phyloP scores from a whole-genome alignment of 176 grass and related monocot species.

The Aegilops bicornis region DNA sequence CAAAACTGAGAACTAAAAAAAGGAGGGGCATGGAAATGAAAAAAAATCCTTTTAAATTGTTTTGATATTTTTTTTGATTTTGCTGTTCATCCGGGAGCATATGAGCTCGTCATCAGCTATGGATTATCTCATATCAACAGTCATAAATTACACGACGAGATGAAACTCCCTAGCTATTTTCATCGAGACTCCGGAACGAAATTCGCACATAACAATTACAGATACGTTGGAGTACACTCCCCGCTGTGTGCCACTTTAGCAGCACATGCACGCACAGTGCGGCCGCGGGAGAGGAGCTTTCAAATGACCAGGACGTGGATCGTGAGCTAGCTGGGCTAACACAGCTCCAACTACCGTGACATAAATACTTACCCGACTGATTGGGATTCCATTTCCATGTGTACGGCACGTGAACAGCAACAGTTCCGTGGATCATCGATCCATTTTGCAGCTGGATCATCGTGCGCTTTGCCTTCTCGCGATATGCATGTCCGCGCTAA shows the following conservation, averaged over 20 bases:
- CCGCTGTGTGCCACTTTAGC: neutral
- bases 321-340: neutral
- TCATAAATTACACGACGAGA: too few species aligned
- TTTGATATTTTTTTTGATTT: too few species aligned
- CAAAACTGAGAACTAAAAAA: too few species aligned
- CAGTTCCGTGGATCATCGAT: neutral
- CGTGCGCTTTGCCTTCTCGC: neutral
- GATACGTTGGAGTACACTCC: neutral
- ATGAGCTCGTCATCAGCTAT: too few species aligned
- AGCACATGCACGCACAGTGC: slow-evolving; percentile 1
- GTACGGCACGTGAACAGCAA: slow-evolving; percentile 7
- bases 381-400: slow-evolving; percentile 9
- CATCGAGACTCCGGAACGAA: too few species aligned
- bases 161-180: too few species aligned
- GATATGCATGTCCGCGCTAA: neutral
- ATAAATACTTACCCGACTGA: neutral
- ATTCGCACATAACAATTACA: neutral
- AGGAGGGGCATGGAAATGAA: too few species aligned
- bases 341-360: neutral
- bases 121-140: too few species aligned
- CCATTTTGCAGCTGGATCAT: neutral
- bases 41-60: too few species aligned
- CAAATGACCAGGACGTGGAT: neutral
- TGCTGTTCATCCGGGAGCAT: too few species aligned
- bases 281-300: neutral